A percentile compares a stretch with the other conserved stretches of the same genome.
These are phyloP conservation scores for Fragosphaeria purpurea DNA, from an alignment of 2,329 filamentous ascomycete species.

Conservation along the genomic window DNA sequence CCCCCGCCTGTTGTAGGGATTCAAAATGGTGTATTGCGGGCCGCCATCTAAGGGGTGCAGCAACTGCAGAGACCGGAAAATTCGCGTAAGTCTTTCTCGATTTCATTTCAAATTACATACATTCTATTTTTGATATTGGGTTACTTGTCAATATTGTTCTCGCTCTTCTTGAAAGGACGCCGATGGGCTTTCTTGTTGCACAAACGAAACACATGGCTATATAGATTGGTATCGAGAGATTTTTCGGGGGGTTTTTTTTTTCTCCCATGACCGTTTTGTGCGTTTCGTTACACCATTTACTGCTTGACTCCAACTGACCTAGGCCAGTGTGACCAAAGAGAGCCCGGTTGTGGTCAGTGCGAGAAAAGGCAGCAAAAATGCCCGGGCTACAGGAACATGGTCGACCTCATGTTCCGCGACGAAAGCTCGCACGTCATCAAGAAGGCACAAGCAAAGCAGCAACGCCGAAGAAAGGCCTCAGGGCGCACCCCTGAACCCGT, in stretches of 20 bases:
- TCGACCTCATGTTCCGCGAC: constrained; percentile 49
- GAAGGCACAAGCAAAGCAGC: constrained; percentile 33
- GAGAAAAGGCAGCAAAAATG: constrained; percentile 40
- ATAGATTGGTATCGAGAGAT: no score
- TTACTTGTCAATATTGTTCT: background rate
- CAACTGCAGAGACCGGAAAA: constrained; percentile 45
- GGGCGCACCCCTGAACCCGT: constrained; percentile 10
- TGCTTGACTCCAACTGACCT: background rate
- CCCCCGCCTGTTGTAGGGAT: no score
- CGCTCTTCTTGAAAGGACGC: background rate
- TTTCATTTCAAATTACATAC: background rate
- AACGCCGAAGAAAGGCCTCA: constrained; percentile 17
- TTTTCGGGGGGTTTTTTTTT: background rate
- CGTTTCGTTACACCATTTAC: background rate
- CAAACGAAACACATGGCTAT: no score
- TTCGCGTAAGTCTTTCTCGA: constrained; percentile 34
- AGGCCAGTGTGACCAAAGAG: constrained; percentile 41
- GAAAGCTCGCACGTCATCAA: constrained; percentile 46
- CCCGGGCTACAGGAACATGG: constrained; percentile 44
- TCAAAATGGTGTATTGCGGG: constrained; percentile 45
- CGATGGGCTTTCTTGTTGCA: background rate
- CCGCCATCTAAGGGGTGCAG: constrained; percentile 48
- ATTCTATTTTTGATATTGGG: background rate
- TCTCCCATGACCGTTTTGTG: background rate
- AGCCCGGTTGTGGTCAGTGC: constrained; percentile 44